These are phyloP conservation scores for Sequoiadendron giganteum DNA, from an alignment of 75 land plant genomes.

Conservation along the genomic window DNA sequence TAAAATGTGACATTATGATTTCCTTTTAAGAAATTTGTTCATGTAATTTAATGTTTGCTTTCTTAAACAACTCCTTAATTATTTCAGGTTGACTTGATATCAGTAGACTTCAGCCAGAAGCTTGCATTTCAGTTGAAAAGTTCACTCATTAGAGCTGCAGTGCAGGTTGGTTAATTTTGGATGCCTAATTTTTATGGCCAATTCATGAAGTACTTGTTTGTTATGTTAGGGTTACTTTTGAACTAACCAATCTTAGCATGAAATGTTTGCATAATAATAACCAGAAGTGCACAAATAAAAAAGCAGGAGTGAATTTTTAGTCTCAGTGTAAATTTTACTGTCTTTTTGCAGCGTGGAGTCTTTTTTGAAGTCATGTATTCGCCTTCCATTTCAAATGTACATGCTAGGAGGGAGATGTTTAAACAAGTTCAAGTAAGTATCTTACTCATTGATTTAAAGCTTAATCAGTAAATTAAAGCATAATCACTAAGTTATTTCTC, in stretches of 20 bases:
- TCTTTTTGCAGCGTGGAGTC: conserved; percentile 74
- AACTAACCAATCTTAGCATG: background rate
- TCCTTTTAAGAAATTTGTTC: background rate
- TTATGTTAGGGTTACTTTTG: background rate
- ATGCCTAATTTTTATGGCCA: background rate
- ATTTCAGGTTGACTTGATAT: conserved; percentile 77
- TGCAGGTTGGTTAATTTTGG: conserved; percentile 48
- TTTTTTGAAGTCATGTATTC: conserved; percentile 85
- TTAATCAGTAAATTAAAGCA: background rate
- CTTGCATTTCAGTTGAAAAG: conserved; percentile 69
- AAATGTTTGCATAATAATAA: background rate
- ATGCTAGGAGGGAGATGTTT: conserved; percentile 59
- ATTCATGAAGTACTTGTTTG: background rate
- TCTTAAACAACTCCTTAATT: background rate
- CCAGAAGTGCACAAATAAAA: background rate
- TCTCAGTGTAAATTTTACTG: background rate
- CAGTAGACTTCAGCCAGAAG: conserved; percentile 65
- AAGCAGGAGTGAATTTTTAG: background rate
- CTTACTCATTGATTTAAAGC: background rate
- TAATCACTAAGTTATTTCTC: background rate
- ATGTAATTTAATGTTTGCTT: background rate
- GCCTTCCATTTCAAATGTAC: conserved; percentile 50
- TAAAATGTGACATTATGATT: background rate
- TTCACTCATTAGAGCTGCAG: conserved; percentile 60
- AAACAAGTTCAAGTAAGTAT: conserved; percentile 57